A percentile compares a stretch with the other conserved stretches of the same genome.
phyloP scores from a whole-genome alignment of 768 basidiomycete species.

The Phanerochaete sordida region DNA sequence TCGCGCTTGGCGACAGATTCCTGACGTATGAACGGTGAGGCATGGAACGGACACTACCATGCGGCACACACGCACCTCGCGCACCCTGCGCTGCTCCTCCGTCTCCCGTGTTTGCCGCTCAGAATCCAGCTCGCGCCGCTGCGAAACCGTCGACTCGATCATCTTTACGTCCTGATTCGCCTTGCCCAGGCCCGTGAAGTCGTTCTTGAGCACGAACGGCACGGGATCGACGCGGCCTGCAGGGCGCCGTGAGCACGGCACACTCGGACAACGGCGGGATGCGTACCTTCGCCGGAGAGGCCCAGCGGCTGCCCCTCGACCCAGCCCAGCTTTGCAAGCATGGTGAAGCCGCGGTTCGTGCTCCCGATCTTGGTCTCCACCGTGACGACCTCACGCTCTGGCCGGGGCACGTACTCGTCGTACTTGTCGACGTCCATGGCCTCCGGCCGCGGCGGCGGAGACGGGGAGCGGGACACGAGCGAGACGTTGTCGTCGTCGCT shows the following conservation, averaged over 20 bases:
- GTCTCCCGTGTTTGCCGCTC: slow-evolving; percentile 80
- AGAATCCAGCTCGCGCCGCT: slow-evolving; percentile 75
- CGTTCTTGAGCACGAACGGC: slow-evolving; percentile 76
- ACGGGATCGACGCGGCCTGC: slow-evolving; percentile 80
- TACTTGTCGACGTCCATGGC: slow-evolving; percentile 60
- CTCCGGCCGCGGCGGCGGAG: slow-evolving; percentile 46
- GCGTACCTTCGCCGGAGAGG: slow-evolving; percentile 66
- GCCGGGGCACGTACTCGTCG: slow-evolving; percentile 55
- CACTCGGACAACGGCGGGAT: slow-evolving; percentile 2
- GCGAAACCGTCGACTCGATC: slow-evolving; percentile 83
- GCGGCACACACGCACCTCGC: slow-evolving; percentile 51
- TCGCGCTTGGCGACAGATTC: slow-evolving; percentile 59
- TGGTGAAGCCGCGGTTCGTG: slow-evolving; percentile 75
- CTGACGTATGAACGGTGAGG: slow-evolving; percentile 30
- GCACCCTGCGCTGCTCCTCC: slow-evolving; percentile 65
- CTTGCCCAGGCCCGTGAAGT: slow-evolving; percentile 79
- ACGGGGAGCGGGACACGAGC: slow-evolving; percentile 71
- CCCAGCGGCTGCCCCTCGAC: slow-evolving; percentile 75
- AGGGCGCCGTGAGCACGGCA: background rate
- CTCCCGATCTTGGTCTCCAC: slow-evolving; percentile 79
- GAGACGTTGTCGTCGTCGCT: slow-evolving; percentile 70
- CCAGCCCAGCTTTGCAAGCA: slow-evolving; percentile 84
- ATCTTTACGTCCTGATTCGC: slow-evolving; percentile 74
- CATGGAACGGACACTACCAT: background rate
- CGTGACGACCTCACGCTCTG: slow-evolving; percentile 65